These are phyloP conservation scores for Ganoderma multipileum DNA, from an alignment of 1,284 basidiomycete genomes.

Conservation along the genomic window DNA sequence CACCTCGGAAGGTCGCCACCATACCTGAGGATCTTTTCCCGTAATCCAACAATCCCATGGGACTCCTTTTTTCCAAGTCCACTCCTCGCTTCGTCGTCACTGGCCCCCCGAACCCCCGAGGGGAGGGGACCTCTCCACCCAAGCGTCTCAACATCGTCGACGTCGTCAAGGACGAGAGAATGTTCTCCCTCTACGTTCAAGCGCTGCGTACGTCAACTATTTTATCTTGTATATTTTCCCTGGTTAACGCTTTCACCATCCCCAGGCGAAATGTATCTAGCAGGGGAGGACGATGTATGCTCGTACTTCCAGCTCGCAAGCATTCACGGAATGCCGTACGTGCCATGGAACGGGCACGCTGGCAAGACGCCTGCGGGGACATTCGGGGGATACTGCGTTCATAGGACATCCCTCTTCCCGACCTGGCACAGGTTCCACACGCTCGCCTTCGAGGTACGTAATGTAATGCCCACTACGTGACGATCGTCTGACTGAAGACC, in stretches of 20 bases:
- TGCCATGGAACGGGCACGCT: conserved; percentile 9
- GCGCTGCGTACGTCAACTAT: neutral
- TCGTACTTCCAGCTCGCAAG: conserved; percentile 13
- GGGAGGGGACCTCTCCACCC: neutral
- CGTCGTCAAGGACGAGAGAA: conserved; percentile 4
- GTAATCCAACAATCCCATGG: conserved; percentile 19
- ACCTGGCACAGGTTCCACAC: conserved; percentile 35
- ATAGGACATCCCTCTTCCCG: conserved; percentile 31
- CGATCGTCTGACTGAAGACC: neutral
- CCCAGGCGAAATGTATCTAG: conserved; percentile 4
- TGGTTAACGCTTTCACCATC: neutral
- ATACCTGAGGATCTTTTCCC: conserved; percentile 9
- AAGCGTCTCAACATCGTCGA: conserved; percentile 8
- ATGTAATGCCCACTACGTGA: neutral
- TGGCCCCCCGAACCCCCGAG: neutral
- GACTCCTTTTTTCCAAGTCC: conserved; percentile 18
- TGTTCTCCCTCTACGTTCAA: conserved; percentile 10
- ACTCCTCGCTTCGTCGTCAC: conserved; percentile 5
- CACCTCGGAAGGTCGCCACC: neutral
- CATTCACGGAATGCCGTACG: conserved; percentile 16
- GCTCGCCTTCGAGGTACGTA: conserved; percentile 29
- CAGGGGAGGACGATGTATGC: neutral
- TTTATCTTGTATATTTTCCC: neutral
- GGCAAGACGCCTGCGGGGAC: neutral
- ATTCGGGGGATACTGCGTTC: conserved; percentile 28